Evolutionary conservation across 257 asterid species (phyloP).

Genomic region (Jaltomata sinuosa): DNA sequence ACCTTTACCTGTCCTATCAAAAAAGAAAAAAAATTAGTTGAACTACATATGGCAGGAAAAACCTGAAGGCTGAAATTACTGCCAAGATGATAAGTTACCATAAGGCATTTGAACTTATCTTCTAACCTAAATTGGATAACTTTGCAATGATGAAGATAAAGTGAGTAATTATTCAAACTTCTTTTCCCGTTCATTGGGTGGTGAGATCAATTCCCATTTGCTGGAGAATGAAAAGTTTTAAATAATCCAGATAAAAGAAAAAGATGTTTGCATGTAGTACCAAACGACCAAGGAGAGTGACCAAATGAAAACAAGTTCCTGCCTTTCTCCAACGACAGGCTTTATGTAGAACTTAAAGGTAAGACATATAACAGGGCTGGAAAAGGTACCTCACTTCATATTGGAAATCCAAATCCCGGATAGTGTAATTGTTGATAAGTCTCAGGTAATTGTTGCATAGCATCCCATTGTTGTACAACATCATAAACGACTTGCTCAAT

Average conservation of each 20-base stretch:
- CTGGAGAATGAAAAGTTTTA: neutral
- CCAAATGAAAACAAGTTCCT: neutral
- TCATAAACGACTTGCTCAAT: neutral
- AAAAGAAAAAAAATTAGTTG: neutral
- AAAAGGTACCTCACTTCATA: constrained; percentile 1
- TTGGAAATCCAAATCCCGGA: neutral
- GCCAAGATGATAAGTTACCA: neutral
- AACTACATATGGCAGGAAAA: neutral
- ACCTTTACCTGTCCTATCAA: neutral
- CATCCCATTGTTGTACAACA: neutral
- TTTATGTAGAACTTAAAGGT: neutral
- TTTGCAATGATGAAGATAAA: neutral
- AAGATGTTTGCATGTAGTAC: neutral
- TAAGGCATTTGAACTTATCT: neutral
- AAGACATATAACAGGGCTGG: neutral
- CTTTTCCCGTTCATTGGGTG: neutral
- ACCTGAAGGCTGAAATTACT: neutral
- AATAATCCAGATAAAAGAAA: neutral
- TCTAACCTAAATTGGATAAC: neutral
- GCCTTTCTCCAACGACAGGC: neutral
- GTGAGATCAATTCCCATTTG: neutral
- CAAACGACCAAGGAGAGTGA: neutral
- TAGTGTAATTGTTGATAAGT: neutral
- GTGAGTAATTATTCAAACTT: neutral
- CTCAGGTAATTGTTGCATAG: neutral